A percentile compares a stretch with the other conserved stretches of the same genome.
Conservation (phyloP, 1,139 yeast species). For the Pichia sp. region DNA sequence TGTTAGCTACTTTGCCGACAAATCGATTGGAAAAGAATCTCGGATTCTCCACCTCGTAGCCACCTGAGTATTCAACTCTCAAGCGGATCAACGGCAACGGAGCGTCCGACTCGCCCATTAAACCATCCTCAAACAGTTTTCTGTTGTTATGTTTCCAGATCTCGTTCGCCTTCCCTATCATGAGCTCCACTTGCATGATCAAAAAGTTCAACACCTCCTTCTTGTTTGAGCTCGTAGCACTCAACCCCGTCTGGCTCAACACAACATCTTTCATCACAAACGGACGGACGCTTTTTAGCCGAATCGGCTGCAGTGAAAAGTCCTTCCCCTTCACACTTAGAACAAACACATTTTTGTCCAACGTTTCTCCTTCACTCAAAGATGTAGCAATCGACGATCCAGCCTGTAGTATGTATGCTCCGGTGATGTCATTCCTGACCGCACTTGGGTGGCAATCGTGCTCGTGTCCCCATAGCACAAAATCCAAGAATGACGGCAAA, state of each 20-base stretch:
- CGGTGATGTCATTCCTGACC: slow-evolving; percentile 56
- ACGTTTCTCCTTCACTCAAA: slow-evolving; percentile 78
- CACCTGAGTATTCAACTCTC: slow-evolving; percentile 85
- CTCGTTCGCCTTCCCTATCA: slow-evolving; percentile 56
- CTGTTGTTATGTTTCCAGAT: slow-evolving; percentile 45
- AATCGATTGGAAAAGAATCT: slow-evolving; percentile 84
- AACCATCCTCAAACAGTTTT: slow-evolving; percentile 26
- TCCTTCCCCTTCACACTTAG: slow-evolving; percentile 57
- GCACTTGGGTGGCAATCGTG: slow-evolving; percentile 88
- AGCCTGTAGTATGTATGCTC: slow-evolving; percentile 81
- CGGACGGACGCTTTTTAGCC: slow-evolving; percentile 74
- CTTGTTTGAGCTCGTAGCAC: slow-evolving; percentile 62
- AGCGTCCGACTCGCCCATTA: slow-evolving; percentile 25
- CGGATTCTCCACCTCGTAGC: slow-evolving; percentile 87
- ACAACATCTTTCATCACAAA: slow-evolving; percentile 68
- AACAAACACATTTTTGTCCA: slow-evolving; percentile 69
- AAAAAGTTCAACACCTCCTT: slow-evolving; percentile 60
- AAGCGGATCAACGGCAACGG: slow-evolving; percentile 81
- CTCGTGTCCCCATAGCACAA: slow-evolving; percentile 96
- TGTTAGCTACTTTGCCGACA: slow-evolving; percentile 88
- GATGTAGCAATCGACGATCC: slow-evolving; percentile 96
- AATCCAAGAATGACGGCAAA: slow-evolving; percentile 74
- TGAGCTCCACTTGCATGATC: slow-evolving; percentile 56
- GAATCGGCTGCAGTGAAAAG: slow-evolving; percentile 61
- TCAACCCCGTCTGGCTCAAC: slow-evolving; percentile 50